A percentile compares a stretch with the other conserved stretches of the same genome.
Conservation (phyloP, 805 yeast genomes). For the Kodamaea kaohsiungensis region DNA sequence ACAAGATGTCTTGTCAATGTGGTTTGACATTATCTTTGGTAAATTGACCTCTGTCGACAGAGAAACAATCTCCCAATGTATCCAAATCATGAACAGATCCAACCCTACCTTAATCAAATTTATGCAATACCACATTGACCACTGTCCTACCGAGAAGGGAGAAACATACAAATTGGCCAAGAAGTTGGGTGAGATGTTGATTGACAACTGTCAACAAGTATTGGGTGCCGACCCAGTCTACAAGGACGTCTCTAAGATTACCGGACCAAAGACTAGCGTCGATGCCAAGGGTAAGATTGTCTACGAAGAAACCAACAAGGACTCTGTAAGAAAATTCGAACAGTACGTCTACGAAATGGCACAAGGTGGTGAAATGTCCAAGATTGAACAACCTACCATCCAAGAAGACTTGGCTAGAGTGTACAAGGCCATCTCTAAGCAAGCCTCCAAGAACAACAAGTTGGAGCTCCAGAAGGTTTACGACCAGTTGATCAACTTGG, state of each 20-base stretch:
- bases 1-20: constrained; percentile 92
- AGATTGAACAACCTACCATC: constrained; percentile 67
- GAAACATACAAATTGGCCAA: constrained; percentile 91
- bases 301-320: constrained; percentile 84
- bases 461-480: constrained; percentile 71
- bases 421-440: constrained; percentile 78
- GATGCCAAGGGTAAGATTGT: constrained; percentile 85
- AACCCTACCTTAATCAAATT: constrained; percentile 90
- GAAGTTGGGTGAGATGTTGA: constrained; percentile 86
- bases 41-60: constrained; percentile 87
- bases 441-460: constrained; percentile 62
- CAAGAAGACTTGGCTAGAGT: constrained; percentile 83
- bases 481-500: constrained; percentile 67
- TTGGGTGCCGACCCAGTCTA: constrained; percentile 80
- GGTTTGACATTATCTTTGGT: constrained; percentile 95
- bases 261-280: constrained; percentile 90
- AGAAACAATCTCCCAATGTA: constrained; percentile 94
- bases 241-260: constrained; percentile 92
- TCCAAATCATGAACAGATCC: constrained; percentile 96
- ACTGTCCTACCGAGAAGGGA: constrained; percentile 79
- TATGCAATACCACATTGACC: constrained; percentile 91
- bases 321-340: constrained; percentile 90
- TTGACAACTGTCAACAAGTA: constrained; percentile 93
- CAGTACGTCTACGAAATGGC: constrained; percentile 97
- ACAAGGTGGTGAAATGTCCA: constrained; percentile 84